Percentiles rank a stretch among this genome's conserved stretches.
Evolutionary conservation across 441 rosid genomes (phyloP).

Genomic region (Euphorbia celastroides): DNA sequence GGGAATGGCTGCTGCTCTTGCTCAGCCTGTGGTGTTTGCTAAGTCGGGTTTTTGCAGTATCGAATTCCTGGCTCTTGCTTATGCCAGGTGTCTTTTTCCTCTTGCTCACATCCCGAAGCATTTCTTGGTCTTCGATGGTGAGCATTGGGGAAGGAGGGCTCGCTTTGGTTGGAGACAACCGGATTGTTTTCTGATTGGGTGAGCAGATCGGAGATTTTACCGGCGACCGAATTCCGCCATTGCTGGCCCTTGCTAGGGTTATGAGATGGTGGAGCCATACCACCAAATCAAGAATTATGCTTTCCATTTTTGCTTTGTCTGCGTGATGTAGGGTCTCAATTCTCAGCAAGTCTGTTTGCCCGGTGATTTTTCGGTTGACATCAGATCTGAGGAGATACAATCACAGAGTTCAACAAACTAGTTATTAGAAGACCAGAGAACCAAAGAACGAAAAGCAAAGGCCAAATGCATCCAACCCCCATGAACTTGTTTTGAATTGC

Average conservation of each 20-base stretch:
- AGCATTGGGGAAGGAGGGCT: constrained; percentile 41
- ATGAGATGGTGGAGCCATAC: constrained; percentile 90
- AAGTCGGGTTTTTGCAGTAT: constrained; percentile 50
- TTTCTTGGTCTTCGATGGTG: constrained; percentile 78
- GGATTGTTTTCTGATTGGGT: constrained; percentile 53
- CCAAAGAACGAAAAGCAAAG: background rate
- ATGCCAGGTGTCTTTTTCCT: constrained; percentile 80
- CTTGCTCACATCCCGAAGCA: constrained; percentile 85
- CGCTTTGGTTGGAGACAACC: constrained; percentile 32
- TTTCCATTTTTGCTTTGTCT: constrained; percentile 80
- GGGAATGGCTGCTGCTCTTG: constrained; percentile 92
- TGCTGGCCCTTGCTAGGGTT: constrained; percentile 61
- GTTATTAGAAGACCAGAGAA: background rate
- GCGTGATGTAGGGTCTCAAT: constrained; percentile 96
- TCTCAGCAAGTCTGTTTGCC: constrained; percentile 72
- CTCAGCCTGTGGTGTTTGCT: constrained; percentile 73
- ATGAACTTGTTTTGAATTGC: too few species aligned
- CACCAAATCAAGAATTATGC: constrained; percentile 67
- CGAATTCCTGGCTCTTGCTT: constrained; percentile 93
- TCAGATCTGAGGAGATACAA: constrained; percentile 44
- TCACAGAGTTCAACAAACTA: constrained; percentile 6
- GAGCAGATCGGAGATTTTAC: constrained; percentile 77
- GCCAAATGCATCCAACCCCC: too few species aligned
- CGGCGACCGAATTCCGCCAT: constrained; percentile 68
- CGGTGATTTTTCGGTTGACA: constrained; percentile 52